Evolutionary conservation across 495 filamentous ascomycete species (phyloP).

Genomic region (Rostrohypoxylon terebratum): DNA sequence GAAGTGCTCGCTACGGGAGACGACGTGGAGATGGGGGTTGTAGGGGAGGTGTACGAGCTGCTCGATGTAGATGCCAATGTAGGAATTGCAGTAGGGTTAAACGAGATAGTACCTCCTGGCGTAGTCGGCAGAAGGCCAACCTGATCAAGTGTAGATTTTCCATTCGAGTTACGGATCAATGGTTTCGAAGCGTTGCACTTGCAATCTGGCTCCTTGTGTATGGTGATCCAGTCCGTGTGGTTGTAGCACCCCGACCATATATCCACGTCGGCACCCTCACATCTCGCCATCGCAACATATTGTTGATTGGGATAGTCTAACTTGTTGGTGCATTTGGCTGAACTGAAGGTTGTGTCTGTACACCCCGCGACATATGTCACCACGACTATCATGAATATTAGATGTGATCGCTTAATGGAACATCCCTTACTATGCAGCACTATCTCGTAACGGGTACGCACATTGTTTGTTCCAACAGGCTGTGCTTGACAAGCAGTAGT

Average conservation of each 20-base stretch:
- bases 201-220: conserved; percentile 41
- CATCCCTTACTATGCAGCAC: not conserved
- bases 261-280: conserved; percentile 38
- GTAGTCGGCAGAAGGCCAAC: conserved; percentile 17
- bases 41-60: not conserved
- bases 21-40: not conserved
- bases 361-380: conserved; percentile 54
- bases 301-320: conserved; percentile 42
- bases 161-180: conserved; percentile 39
- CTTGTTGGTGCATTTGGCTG: conserved; percentile 40
- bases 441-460: conserved; percentile 13
- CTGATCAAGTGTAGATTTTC: conserved; percentile 29
- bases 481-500: conserved; percentile 47
- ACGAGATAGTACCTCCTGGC: conserved; percentile 20
- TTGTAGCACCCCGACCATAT: conserved; percentile 35
- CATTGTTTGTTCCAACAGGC: conserved; percentile 45
- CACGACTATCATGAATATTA: conserved; percentile 19
- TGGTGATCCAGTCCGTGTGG: conserved; percentile 21
- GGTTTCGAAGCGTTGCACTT: conserved; percentile 31
- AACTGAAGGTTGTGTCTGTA: conserved; percentile 44
- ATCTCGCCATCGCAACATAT: conserved; percentile 42
- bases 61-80: conserved; percentile 1
- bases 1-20: not conserved
- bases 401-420: not conserved
- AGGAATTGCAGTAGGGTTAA: conserved; percentile 23